A percentile compares a stretch with the other conserved stretches of the same genome.
These are phyloP conservation scores for Prunus fruticosa DNA, from an alignment of 306 rosid genomes.

Conservation along the genomic window DNA sequence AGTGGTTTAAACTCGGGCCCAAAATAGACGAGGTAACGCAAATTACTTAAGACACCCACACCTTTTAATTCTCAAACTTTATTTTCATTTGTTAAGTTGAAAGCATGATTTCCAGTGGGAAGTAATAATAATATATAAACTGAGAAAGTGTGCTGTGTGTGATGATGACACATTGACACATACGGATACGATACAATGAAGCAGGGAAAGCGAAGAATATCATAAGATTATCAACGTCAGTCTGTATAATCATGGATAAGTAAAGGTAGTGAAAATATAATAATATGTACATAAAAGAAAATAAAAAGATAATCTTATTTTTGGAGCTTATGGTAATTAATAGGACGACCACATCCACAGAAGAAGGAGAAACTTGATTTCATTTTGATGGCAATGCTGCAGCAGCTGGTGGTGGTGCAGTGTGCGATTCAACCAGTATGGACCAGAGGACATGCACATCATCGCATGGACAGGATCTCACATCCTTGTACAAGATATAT, in stretches of 20 bases:
- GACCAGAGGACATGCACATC: constrained; percentile 84
- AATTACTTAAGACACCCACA: no score
- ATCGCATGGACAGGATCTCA: constrained; percentile 68
- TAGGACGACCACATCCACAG: neutral
- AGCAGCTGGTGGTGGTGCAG: neutral
- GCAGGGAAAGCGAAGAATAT: neutral
- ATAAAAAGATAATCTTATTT: neutral
- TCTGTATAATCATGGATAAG: neutral
- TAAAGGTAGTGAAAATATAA: constrained; percentile 4
- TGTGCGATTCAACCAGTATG: constrained; percentile 53
- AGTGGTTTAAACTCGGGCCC: neutral
- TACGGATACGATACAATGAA: neutral
- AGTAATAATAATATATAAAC: neutral
- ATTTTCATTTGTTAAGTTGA: neutral
- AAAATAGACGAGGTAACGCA: no score
- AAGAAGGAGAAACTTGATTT: neutral
- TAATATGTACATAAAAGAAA: neutral
- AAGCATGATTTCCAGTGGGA: neutral
- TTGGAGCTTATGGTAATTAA: neutral
- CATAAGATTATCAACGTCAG: neutral
- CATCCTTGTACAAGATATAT: constrained; percentile 69
- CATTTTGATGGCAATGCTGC: constrained; percentile 36
- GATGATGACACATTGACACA: no score
- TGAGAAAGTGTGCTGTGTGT: neutral
- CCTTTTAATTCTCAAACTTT: no score